A percentile compares a stretch with the other conserved stretches of the same genome.
phyloP scores from a whole-genome alignment of 2,329 filamentous ascomycete species.

The Pyrenochaeta sp. region DNA sequence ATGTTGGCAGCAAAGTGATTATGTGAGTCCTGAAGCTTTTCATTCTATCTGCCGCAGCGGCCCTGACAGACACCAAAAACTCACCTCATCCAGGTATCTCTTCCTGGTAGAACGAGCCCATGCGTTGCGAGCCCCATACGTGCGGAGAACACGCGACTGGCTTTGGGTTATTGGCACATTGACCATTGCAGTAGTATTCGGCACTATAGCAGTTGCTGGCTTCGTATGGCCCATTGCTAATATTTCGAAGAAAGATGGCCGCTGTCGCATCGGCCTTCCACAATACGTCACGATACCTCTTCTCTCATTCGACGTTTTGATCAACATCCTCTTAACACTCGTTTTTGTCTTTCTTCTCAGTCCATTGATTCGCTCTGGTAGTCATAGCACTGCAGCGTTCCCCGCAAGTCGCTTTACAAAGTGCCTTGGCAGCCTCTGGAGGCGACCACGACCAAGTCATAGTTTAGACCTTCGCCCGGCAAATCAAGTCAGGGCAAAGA shows the following conservation, averaged over 20 bases:
- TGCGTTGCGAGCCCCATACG: constrained; percentile 45
- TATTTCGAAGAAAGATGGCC: constrained; percentile 39
- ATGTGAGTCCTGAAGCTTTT: constrained; percentile 13
- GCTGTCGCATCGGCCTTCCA: constrained; percentile 52
- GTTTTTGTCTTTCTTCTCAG: constrained; percentile 50
- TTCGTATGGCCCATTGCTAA: constrained; percentile 44
- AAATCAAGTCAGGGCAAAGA: constrained; percentile 27
- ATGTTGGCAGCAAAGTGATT: constrained; percentile 23
- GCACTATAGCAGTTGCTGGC: constrained; percentile 34
- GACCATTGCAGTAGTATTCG: constrained; percentile 37
- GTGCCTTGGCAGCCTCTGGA: constrained; percentile 21
- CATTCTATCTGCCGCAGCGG: not conserved
- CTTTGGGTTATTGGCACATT: constrained; percentile 47
- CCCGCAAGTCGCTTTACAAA: constrained; percentile 21
- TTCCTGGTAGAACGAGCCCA: constrained; percentile 55
- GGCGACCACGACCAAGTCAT: constrained; percentile 1
- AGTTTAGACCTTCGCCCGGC: constrained; percentile 16
- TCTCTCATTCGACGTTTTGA: constrained; percentile 48
- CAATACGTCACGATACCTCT: constrained; percentile 47
- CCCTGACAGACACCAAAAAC: not conserved
- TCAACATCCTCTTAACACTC: constrained; percentile 52
- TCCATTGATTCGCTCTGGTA: constrained; percentile 36
- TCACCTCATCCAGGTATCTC: constrained; percentile 39
- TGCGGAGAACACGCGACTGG: constrained; percentile 41
- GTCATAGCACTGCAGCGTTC: constrained; percentile 3